A percentile compares a stretch with the other conserved stretches of the same genome.
Evolutionary conservation across 2,329 filamentous ascomycete genomes (phyloP).

Genomic region (Pseudogymnoascus sp.): DNA sequence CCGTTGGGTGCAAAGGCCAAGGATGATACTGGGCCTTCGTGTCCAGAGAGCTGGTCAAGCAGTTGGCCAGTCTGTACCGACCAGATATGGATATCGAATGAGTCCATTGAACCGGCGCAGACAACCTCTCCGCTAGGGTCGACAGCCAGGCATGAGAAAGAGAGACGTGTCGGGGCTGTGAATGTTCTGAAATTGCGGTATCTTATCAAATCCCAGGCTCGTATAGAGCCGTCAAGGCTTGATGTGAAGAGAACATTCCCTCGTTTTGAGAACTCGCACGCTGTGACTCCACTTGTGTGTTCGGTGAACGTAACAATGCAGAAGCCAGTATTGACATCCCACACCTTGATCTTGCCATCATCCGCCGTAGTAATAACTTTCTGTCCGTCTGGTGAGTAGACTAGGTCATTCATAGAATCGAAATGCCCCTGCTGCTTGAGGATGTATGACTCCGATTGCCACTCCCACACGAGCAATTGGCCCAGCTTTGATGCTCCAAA

Average conservation of each 20-base stretch:
- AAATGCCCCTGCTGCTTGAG: constrained; percentile 97
- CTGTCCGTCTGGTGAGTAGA: constrained; percentile 89
- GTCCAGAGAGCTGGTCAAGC: constrained; percentile 80
- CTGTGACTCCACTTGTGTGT: constrained; percentile 87
- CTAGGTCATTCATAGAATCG: constrained; percentile 86
- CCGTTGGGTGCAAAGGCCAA: constrained; percentile 86
- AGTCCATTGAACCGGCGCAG: constrained; percentile 88
- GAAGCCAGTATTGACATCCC: constrained; percentile 94
- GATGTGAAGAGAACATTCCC: constrained; percentile 95
- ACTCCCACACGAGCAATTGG: constrained; percentile 97
- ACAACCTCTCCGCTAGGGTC: constrained; percentile 95
- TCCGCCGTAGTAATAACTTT: constrained; percentile 89
- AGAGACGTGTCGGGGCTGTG: constrained; percentile 81
- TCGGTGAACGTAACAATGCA: constrained; percentile 98
- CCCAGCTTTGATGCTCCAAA: constrained; percentile 94
- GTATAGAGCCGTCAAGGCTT: constrained; percentile 85
- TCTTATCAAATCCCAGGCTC: constrained; percentile 92
- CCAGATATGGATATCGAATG: constrained; percentile 97
- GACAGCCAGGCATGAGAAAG: constrained; percentile 91
- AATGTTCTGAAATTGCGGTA: constrained; percentile 98
- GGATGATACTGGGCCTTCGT: constrained; percentile 87
- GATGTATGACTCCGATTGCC: constrained; percentile 98
- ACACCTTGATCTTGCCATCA: constrained; percentile 97
- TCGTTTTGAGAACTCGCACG: constrained; percentile 89
- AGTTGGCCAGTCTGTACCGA: constrained; percentile 96